Evolutionary conservation across 2,329 filamentous ascomycete genomes (phyloP), one percentile per base, ranked within the genome.

Genomic region (Exutisphaerella laricina): DNA sequence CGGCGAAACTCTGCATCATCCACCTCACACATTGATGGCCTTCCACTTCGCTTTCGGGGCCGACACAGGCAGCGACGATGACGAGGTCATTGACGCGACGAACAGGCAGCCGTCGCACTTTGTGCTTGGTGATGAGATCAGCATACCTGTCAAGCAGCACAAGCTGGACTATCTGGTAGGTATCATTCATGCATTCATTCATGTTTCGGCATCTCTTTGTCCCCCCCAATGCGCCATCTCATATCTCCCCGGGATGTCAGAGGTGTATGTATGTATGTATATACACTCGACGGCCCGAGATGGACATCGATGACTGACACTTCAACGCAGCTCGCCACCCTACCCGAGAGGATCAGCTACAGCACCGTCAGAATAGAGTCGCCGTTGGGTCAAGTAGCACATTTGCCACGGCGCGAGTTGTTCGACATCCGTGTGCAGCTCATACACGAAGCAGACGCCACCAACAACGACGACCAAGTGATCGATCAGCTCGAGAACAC

Each of bases 381-480:
- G 4, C 80, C 82, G 31, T 71, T 77, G 48, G 74, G 73, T 7
- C 66, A 68, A 34, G 66, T 58, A 3, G 60, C 83, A 7, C 65
- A 63, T 26, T 70, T 92, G 5, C 85, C 85, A 0, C 78, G 85
- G 28, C 77, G 86, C 45, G 85, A 89, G 61, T 71, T 92, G 33
- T 90, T 85, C 78, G 86, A 92, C 60, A 81, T 90, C 28, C 76
- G 84, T 23, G 74, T 88, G 26, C 86, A 92, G 68, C 70, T 92
- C 45, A 88, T 90, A 81, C 84, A 84, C 26, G 79, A 82, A 58
- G 70, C 73, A 40, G 69, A 57, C 45, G 58, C 65, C 8, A 65
- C 64, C 16, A 70, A 50, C 41, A 65, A 64, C 16, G 70, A 50
- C 41, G 67, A 71, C 18, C 46, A 55, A 17, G 71, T 73, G 1